Percentiles rank a stretch among this genome's conserved stretches.
Conservation (phyloP, 2,329 filamentous ascomycete genomes). For the Meredithiella fracta region DNA sequence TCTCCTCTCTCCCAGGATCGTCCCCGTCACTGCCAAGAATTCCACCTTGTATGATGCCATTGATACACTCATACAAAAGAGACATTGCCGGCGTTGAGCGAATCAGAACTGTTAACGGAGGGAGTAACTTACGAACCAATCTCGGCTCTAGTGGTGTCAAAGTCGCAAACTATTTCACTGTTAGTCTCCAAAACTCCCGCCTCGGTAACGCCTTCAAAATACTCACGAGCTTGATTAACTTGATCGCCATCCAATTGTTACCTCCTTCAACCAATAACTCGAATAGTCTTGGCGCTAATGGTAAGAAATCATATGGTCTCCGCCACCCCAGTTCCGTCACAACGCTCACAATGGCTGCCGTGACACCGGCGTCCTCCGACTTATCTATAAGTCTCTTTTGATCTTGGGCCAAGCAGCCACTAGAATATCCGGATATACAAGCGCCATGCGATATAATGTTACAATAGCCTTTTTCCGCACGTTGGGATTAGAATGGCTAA, state of each 20-base stretch:
- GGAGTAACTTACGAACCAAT: constrained; percentile 76
- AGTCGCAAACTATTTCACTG: constrained; percentile 60
- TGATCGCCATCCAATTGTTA: constrained; percentile 99
- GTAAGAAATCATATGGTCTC: constrained; percentile 81
- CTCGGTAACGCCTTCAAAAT: no score
- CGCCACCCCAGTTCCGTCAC: constrained; percentile 93
- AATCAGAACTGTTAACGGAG: constrained; percentile 82
- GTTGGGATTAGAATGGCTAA: constrained; percentile 70
- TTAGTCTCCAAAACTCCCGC: no score
- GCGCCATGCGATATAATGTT: constrained; percentile 76
- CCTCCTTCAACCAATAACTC: constrained; percentile 79
- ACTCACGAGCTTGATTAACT: constrained; percentile 84
- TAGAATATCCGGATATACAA: constrained; percentile 93
- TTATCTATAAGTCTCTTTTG: constrained; percentile 81
- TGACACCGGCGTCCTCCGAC: constrained; percentile 79
- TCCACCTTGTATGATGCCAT: constrained; percentile 91
- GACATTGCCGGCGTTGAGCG: constrained; percentile 95
- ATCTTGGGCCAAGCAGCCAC: constrained; percentile 93
- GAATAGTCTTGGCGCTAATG: constrained; percentile 78
- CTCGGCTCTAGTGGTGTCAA: constrained; percentile 84
- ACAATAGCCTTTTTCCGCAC: constrained; percentile 94
- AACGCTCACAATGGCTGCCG: constrained; percentile 89
- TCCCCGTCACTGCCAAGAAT: constrained; percentile 74
- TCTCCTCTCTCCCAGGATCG: constrained; percentile 69
- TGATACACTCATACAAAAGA: constrained; percentile 95